These are phyloP conservation scores for Penicillium fimorum DNA, from an alignment of 495 filamentous ascomycete genomes.

Conservation along the genomic window DNA sequence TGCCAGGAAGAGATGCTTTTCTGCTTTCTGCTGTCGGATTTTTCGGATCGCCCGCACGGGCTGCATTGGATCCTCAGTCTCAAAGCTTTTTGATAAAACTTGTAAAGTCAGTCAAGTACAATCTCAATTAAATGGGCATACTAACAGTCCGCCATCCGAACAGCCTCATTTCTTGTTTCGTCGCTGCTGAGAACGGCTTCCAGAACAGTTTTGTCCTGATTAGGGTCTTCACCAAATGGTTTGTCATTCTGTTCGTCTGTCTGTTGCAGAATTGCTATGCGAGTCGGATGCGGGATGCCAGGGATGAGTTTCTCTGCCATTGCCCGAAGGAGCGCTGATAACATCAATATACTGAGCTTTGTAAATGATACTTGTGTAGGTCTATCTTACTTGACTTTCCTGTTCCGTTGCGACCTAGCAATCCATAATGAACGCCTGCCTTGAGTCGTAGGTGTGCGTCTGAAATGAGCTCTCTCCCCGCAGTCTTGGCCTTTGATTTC, in stretches of 20 bases:
- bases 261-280: conserved; percentile 72
- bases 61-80: conserved; percentile 50
- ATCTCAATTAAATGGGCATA: not conserved
- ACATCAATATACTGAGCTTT: not conserved
- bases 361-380: not conserved
- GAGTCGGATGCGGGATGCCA: conserved; percentile 65
- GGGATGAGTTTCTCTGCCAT: conserved; percentile 77
- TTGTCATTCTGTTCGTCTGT: conserved; percentile 43
- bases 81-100: conserved; percentile 47
- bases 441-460: conserved; percentile 69
- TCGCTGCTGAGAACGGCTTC: conserved; percentile 68
- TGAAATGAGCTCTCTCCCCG: conserved; percentile 64
- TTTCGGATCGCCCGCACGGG: conserved; percentile 59
- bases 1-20: conserved; percentile 60
- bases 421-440: conserved; percentile 66
- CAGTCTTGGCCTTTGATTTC: conserved; percentile 52
- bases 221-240: conserved; percentile 13
- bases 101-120: not conserved
- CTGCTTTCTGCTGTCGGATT: conserved; percentile 56
- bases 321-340: conserved; percentile 64
- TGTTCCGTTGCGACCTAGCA: conserved; percentile 74
- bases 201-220: conserved; percentile 49
- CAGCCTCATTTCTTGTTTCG: conserved; percentile 55
- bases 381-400: conserved; percentile 70
- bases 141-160: conserved; percentile 57